Evolutionary conservation across 345 rosid genomes (phyloP), one percentile per base, ranked within the genome.

Genomic region (Rhizophora mangle): DNA sequence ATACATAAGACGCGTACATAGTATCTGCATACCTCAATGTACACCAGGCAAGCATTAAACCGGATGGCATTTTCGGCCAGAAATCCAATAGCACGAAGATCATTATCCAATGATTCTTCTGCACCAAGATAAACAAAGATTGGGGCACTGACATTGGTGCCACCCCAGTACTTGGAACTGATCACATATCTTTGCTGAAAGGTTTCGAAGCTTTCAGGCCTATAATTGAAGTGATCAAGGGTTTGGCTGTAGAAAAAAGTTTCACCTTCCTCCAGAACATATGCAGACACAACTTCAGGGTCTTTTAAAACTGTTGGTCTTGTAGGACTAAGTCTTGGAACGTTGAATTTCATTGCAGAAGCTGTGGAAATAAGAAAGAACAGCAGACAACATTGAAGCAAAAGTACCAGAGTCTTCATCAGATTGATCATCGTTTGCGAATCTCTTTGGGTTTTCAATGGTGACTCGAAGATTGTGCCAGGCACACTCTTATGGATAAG

Each of bases 181-280:
- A 85, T 64, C 1, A 82, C 32, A 39, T 82, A 82, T 54, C 75
- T 70, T 62, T 82, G 88, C 43, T 26, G 74, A 54, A 85, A 85
- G 13, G 72, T 76, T 10, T 52, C 8, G 53, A 66, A 76, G 67
- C 88, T 82, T 61, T 85, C 77, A 9, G 84, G 84, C 27, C 55
- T 74, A 36, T 76, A 85, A 63, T 72, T 82, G 75, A 85, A 85
- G 73, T 82, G 88, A 67, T 85, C 88, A 1, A 85, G 77, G 20
- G 88, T 79, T 64, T 82, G 86, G 7, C 64, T 60, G 78, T 79
- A 85, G n/a, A 72, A 78, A 55, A 68, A 79, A 1, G 83, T 76
- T 60, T 72, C 60, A 0, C 74, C 29, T 19, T 79, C 81, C 8
- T 74, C 62, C 0, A 78, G 65, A 60, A 53, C 30, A 18, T 47